Conservation (phyloP, 1,139 yeast genomes). For the Suhomyces anneliseae region DNA sequence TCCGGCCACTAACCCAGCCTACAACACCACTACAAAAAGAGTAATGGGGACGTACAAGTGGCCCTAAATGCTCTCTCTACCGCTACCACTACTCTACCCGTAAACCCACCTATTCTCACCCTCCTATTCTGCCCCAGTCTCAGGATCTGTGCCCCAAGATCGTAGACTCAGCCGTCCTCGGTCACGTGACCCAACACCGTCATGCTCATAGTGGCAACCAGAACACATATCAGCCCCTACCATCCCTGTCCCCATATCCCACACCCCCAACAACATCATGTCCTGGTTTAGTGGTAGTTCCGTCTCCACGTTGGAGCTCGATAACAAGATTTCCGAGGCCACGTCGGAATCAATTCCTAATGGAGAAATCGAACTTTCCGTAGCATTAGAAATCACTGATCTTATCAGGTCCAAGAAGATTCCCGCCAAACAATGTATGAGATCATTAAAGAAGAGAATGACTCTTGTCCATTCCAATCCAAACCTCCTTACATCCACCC, state of each 20-base stretch:
- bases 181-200: neutral
- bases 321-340: conserved; percentile 68
- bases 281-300: conserved; percentile 62
- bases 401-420: conserved; percentile 79
- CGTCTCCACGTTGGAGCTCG: conserved; percentile 51
- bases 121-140: neutral
- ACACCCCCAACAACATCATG: conserved; percentile 29
- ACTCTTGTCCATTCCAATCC: conserved; percentile 64
- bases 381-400: conserved; percentile 87
- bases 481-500: conserved; percentile 69
- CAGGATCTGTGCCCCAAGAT: too few relatives aligned
- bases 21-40: too few relatives aligned
- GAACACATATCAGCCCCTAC: conserved; percentile 3
- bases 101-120: neutral
- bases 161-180: neutral
- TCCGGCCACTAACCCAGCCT: too few relatives aligned
- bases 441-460: conserved; percentile 73
- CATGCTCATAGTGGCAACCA: neutral
- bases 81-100: too few relatives aligned
- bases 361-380: conserved; percentile 82
- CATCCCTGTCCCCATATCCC: neutral
- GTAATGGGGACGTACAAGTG: too few relatives aligned
- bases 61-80: too few relatives aligned
- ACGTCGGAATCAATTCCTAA: conserved; percentile 89
- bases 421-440: conserved; percentile 83